These are phyloP conservation scores for Fusarium pseudocircinatum DNA, from an alignment of 2,329 filamentous ascomycete genomes.

Conservation along the genomic window DNA sequence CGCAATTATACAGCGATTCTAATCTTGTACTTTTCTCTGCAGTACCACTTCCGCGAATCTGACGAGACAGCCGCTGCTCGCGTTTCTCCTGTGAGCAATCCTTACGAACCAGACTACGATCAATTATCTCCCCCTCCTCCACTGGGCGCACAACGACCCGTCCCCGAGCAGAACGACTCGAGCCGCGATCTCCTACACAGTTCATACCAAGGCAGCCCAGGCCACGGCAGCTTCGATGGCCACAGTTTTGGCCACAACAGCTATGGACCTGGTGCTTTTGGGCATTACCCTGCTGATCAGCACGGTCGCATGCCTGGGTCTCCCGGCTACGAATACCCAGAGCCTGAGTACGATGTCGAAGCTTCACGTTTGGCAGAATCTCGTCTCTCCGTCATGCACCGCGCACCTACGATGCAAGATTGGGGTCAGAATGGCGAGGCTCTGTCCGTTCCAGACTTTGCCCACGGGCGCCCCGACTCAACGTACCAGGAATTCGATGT, in stretches of 20 bases:
- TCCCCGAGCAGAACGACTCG: conserved; percentile 31
- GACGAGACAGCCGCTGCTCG: conserved; percentile 13
- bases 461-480: conserved; percentile 34
- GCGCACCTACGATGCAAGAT: conserved; percentile 26
- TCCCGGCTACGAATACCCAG: conserved; percentile 20
- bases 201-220: conserved; percentile 20
- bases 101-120: conserved; percentile 27
- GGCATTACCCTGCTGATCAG: conserved; percentile 24
- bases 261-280: conserved; percentile 23
- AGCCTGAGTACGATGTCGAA: conserved; percentile 31
- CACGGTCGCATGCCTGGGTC: conserved; percentile 8
- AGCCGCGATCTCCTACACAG: conserved; percentile 28
- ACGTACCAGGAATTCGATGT: conserved; percentile 30
- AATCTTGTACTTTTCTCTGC: background rate
- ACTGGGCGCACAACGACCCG: conserved; percentile 20
- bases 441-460: conserved; percentile 26
- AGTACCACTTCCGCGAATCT: conserved; percentile 35
- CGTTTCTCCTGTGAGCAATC: conserved; percentile 24
- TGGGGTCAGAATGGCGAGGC: conserved; percentile 25
- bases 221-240: conserved; percentile 5
- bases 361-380: conserved; percentile 28
- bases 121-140: conserved; percentile 26
- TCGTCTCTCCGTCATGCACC: conserved; percentile 27
- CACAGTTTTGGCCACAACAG: conserved; percentile 15
- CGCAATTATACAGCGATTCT: background rate